These are phyloP conservation scores for Wickerhamiella nectarea DNA, from an alignment of 805 yeast species.

Conservation along the genomic window DNA sequence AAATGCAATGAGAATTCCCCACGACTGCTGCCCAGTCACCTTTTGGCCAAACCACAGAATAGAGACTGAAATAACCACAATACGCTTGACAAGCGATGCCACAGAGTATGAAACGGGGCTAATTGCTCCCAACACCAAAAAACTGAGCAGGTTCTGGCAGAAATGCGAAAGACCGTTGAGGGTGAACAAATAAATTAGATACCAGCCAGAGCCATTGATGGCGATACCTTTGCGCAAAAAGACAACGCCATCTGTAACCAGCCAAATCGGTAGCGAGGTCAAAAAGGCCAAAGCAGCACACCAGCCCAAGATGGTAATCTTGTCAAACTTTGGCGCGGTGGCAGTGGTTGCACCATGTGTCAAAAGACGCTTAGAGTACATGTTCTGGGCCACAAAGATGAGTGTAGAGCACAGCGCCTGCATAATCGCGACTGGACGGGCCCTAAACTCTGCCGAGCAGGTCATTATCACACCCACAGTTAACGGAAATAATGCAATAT, in stretches of 20 bases:
- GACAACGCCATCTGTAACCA: conserved; percentile 40
- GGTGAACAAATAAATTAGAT: conserved; percentile 35
- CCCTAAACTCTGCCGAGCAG: conserved; percentile 31
- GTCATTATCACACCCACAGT: conserved; percentile 71
- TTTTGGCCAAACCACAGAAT: conserved; percentile 46
- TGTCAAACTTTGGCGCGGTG: conserved; percentile 43
- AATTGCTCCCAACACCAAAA: conserved; percentile 63
- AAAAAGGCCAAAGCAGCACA: conserved; percentile 61
- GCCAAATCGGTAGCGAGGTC: conserved; percentile 62
- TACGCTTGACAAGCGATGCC: conserved; percentile 77
- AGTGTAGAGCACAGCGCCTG: conserved; percentile 56
- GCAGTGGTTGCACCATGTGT: conserved; percentile 28
- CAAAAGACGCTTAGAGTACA: conserved; percentile 70
- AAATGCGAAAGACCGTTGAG: conserved; percentile 68
- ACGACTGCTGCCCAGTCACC: conserved; percentile 27
- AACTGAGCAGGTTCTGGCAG: conserved; percentile 65
- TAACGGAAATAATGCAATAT: conserved; percentile 65
- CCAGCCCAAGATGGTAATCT: conserved; percentile 65
- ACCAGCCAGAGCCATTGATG: conserved; percentile 17
- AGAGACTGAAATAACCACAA: conserved; percentile 69
- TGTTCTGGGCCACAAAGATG: conserved; percentile 73
- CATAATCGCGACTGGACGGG: conserved; percentile 46
- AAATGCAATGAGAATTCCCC: conserved; percentile 32
- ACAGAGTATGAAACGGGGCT: conserved; percentile 79
- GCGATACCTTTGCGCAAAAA: conserved; percentile 13